Conservation (phyloP, 2,329 filamentous ascomycete genomes). For the Colletotrichum sublineola region DNA sequence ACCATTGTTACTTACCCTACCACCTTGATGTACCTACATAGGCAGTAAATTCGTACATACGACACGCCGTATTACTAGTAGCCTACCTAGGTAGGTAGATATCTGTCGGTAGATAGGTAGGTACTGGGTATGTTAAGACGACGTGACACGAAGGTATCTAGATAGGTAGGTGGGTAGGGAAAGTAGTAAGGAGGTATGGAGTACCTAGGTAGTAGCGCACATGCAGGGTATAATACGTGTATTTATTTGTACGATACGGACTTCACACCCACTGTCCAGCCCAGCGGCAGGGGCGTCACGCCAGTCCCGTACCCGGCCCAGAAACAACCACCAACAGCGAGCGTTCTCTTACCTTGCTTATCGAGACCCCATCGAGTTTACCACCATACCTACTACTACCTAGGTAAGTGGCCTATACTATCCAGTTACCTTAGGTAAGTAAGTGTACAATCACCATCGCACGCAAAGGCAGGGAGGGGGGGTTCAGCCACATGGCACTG, state of each 20-base stretch:
- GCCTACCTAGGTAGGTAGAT: no score
- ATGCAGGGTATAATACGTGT: not conserved
- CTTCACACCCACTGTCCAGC: not conserved
- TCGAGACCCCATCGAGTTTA: not conserved
- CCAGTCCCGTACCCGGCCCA: not conserved
- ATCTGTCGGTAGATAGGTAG: no score
- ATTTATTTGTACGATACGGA: not conserved
- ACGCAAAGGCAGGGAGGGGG: not conserved
- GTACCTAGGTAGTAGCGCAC: not conserved
- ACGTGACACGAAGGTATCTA: no score
- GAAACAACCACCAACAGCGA: not conserved
- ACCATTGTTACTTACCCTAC: no score
- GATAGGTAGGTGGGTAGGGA: no score
- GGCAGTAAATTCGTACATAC: no score
- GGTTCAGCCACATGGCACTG: slow-evolving; percentile 10
- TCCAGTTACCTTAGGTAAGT: no score
- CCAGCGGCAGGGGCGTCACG: not conserved
- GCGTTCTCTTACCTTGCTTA: not conserved
- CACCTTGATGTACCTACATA: no score
- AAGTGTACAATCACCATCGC: not conserved
- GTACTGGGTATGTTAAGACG: no score
- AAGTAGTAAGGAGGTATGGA: no score
- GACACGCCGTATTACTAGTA: no score
- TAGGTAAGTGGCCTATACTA: no score
- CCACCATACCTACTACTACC: not conserved